Percentiles rank a stretch among this genome's conserved stretches.
Conservation (phyloP, 306 rosid genomes). For the Fragaria ananassa region DNA sequence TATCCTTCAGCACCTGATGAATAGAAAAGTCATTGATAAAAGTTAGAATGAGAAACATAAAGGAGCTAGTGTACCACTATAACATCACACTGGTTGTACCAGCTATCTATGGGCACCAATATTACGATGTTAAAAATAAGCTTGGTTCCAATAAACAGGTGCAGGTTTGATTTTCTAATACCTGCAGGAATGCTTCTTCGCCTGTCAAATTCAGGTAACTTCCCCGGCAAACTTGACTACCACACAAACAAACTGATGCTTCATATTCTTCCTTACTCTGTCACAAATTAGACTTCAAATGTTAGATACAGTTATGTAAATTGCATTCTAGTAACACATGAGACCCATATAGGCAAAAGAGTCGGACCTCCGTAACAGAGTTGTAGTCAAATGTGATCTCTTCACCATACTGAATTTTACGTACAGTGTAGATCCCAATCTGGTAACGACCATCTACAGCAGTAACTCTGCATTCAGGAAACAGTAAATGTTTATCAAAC, state of each 20-base stretch:
- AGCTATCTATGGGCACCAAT: constrained; percentile 7
- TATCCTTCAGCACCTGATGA: constrained; percentile 79
- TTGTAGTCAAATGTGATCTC: constrained; percentile 97
- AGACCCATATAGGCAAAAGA: constrained; percentile 19
- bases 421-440: constrained; percentile 90
- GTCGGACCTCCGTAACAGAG: constrained; percentile 95
- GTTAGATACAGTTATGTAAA: constrained; percentile 14
- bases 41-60: constrained; percentile 8
- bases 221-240: constrained; percentile 98
- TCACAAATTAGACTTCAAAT: constrained; percentile 21
- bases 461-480: constrained; percentile 63
- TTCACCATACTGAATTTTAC: constrained; percentile 79
- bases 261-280: constrained; percentile 99
- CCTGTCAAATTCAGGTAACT: constrained; percentile 97
- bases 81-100: constrained; percentile 14
- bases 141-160: not conserved
- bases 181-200: constrained; percentile 94
- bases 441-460: constrained; percentile 97
- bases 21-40: constrained; percentile 27
- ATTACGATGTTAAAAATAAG: not conserved
- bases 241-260: constrained; percentile 98
- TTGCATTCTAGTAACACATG: constrained; percentile 1
- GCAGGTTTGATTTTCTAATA: constrained; percentile 15
- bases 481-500: not conserved
- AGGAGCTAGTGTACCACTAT: constrained; percentile 1